Evolutionary conservation across 352 stramenopile genomes (phyloP).

Genomic region (Pythium guiyangense): DNA sequence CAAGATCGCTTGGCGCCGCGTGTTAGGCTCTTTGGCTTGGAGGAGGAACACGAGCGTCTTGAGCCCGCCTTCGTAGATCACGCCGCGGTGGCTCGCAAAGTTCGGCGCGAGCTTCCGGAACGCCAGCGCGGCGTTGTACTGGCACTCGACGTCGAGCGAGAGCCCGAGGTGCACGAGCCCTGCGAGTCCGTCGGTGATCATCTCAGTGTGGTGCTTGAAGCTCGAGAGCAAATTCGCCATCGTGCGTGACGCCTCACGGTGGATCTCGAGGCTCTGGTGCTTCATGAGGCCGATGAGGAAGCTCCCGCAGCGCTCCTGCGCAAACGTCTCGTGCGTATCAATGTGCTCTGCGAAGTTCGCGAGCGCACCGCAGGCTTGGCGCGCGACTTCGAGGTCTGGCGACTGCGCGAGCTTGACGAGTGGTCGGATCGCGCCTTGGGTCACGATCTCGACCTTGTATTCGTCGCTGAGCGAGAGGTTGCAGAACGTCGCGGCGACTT

Average conservation of each 20-base stretch:
- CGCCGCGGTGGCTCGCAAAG: constrained; percentile 78
- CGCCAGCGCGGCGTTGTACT: constrained; percentile 93
- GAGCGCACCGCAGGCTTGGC: constrained; percentile 89
- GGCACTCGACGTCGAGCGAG: constrained; percentile 89
- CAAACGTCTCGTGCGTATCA: constrained; percentile 91
- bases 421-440: constrained; percentile 61
- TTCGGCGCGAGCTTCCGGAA: constrained; percentile 94
- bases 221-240: constrained; percentile 94
- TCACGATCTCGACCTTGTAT: constrained; percentile 90
- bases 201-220: constrained; percentile 87
- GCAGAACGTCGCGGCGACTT: constrained; percentile 92
- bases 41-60: constrained; percentile 91
- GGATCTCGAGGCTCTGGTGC: constrained; percentile 87
- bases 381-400: constrained; percentile 89
- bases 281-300: constrained; percentile 82
- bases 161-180: constrained; percentile 90
- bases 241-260: constrained; percentile 89
- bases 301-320: constrained; percentile 53
- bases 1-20: constrained; percentile 85
- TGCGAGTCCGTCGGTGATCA: constrained; percentile 89
- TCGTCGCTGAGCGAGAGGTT: constrained; percentile 92
- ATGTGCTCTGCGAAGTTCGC: constrained; percentile 94
- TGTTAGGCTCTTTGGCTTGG: constrained; percentile 89
- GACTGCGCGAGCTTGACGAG: constrained; percentile 87
- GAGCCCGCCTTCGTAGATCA: constrained; percentile 88